A percentile compares a stretch with the other conserved stretches of the same genome.
phyloP scores from a whole-genome alignment of 352 stramenopile species.

The Phytophthora podocarpi region DNA sequence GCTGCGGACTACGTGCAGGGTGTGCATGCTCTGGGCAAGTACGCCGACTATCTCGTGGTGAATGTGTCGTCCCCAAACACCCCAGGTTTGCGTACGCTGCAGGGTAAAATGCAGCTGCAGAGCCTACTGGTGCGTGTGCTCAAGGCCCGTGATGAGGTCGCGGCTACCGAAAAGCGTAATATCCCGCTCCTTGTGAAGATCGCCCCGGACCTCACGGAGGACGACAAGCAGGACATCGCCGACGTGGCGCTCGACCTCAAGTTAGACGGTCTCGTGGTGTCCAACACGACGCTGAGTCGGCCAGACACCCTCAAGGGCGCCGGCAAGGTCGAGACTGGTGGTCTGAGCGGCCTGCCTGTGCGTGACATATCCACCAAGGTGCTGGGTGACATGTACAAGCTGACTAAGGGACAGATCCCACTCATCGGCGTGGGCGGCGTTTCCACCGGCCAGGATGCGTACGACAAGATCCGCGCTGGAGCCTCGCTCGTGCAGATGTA shows the following conservation, averaged over 20 bases:
- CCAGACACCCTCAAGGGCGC: conserved; percentile 78
- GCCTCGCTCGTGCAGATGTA: conserved; percentile 96
- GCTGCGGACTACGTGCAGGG: conserved; percentile 91
- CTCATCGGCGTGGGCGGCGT: conserved; percentile 97
- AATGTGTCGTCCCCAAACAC: conserved; percentile 98
- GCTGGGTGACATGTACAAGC: conserved; percentile 94
- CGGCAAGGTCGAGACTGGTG: conserved; percentile 89
- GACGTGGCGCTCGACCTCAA: conserved; percentile 84
- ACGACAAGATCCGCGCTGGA: conserved; percentile 97
- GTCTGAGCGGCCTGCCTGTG: conserved; percentile 95
- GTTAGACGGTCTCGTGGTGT: conserved; percentile 97
- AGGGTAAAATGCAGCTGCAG: conserved; percentile 84
- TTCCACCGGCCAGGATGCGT: conserved; percentile 93
- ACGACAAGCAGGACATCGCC: conserved; percentile 96
- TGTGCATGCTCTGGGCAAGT: conserved; percentile 91
- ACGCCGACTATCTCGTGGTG: conserved; percentile 98
- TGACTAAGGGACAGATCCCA: conserved; percentile 93
- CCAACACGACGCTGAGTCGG: conserved; percentile 96
- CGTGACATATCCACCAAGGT: conserved; percentile 94
- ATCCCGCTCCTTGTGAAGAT: conserved; percentile 98
- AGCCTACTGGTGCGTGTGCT: conserved; percentile 77
- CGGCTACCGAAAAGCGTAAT: conserved; percentile 52
- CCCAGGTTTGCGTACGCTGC: conserved; percentile 80
- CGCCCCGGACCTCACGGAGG: conserved; percentile 94
- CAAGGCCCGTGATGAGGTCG: conserved; percentile 66